Evolutionary conservation across 1,139 yeast species (phyloP).

Genomic region (Magnusiomyces suaveolens): DNA sequence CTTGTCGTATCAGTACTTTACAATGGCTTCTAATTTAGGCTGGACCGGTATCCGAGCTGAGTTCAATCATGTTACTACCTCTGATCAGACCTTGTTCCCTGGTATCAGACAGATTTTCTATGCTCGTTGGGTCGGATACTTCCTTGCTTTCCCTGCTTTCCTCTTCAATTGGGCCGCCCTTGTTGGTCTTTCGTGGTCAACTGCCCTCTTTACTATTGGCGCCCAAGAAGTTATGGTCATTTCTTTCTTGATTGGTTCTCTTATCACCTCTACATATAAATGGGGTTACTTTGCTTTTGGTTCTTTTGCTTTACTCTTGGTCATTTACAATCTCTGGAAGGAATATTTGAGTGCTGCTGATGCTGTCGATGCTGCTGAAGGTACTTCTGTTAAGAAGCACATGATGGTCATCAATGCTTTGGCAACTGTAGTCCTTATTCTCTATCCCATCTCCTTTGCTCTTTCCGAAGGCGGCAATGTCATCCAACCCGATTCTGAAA

Average conservation of each 20-base stretch:
- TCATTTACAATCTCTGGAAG: slow-evolving; percentile 20
- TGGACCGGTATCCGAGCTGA: slow-evolving; percentile 47
- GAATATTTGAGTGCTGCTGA: slow-evolving; percentile 20
- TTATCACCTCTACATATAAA: slow-evolving; percentile 51
- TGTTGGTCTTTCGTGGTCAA: slow-evolving; percentile 35
- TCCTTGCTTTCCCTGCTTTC: slow-evolving; percentile 50
- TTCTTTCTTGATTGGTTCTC: slow-evolving; percentile 45
- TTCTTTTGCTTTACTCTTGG: slow-evolving; percentile 24
- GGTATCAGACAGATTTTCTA: slow-evolving; percentile 56
- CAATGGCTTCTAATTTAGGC: slow-evolving; percentile 62
- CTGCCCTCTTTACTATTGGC: slow-evolving; percentile 36
- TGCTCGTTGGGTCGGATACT: slow-evolving; percentile 58
- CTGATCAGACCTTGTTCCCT: slow-evolving; percentile 28
- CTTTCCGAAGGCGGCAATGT: slow-evolving; percentile 59
- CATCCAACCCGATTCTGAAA: slow-evolving; percentile 56
- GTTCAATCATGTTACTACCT: slow-evolving; percentile 43
- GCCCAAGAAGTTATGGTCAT: slow-evolving; percentile 44
- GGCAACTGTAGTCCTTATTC: slow-evolving; percentile 33
- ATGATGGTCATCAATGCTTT: slow-evolving; percentile 13
- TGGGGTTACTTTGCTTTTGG: slow-evolving; percentile 54
- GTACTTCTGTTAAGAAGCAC: background rate
- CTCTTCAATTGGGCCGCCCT: slow-evolving; percentile 41
- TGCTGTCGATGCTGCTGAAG: slow-evolving; percentile 12
- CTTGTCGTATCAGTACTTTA: slow-evolving; percentile 47
- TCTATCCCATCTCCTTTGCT: slow-evolving; percentile 55